Evolutionary conservation across 1,139 yeast species (phyloP), one percentile per base, ranked within the genome.

Genomic region (Hansenula lynferdii): DNA sequence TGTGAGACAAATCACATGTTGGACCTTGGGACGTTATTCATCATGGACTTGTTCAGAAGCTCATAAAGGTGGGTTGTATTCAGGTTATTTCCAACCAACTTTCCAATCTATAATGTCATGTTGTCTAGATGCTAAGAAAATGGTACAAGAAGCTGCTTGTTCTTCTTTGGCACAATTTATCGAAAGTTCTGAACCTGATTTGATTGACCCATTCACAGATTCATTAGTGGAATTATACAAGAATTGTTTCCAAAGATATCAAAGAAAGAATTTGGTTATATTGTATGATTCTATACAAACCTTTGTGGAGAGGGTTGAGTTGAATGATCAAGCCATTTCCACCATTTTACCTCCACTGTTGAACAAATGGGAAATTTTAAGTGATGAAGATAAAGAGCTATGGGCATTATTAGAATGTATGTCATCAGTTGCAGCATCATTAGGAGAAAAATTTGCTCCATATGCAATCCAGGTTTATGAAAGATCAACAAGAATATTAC

Each of bases 341-440:
- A 58, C 72, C 5, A 65, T 92, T 28, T 66, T 92, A 49, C 96
- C 96, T 6, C 95, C 96, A 21, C 68, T 92, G 41, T 74, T 90
- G 43, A 69, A 64, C 16, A 85, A 85, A 61, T 92, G 97, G 97
- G 77, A 80, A 44, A 56, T 63, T 30, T 63, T 89, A 40, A 65
- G 68, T 18, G 96, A 92, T 57, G 78, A 79, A 38, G 97, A 90
- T 60, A 75, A 77, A 37, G 96, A 80, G 46, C 63, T 92, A 48
- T 87, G 97, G 92, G 95, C 97, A 10, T 69, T 92, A 46, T 67
- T 92, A 45, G 97, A 92, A 60, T 90, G 97, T 61, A 74, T 92
- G 75, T 86, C 97, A 6, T 79, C 90, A 10, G 84, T 92, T 33
- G 95, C 97, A 15, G 90, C 96, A 1, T 77, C 90, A 2, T 65